phyloP scores from a whole-genome alignment of 2,329 filamentous ascomycete species.

The Podosphaera aphanis region DNA sequence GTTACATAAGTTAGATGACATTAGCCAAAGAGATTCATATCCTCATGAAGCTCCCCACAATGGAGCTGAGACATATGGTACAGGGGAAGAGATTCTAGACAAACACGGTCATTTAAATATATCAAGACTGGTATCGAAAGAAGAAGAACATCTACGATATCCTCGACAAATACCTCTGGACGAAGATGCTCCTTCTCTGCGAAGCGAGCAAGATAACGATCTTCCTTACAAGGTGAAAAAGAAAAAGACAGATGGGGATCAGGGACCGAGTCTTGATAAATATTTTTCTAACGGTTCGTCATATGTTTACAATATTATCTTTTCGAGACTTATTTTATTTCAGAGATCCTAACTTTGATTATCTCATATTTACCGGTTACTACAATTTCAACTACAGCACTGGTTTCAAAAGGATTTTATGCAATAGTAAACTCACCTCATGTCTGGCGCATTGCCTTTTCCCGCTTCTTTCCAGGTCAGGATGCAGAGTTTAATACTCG shows the following conservation, averaged over 20 bases:
- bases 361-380: slow-evolving; percentile 73
- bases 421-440: slow-evolving; percentile 71
- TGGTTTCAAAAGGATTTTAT: slow-evolving; percentile 76
- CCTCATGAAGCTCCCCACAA: background rate
- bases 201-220: background rate
- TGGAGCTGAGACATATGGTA: background rate
- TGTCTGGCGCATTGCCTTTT: slow-evolving; percentile 81
- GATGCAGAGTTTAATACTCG: slow-evolving; percentile 22
- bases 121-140: background rate
- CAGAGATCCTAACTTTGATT: slow-evolving; percentile 81
- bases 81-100: background rate
- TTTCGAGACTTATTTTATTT: slow-evolving; percentile 5
- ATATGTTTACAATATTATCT: background rate
- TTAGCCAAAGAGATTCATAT: background rate
- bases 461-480: slow-evolving; percentile 68
- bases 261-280: slow-evolving; percentile 18
- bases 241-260: slow-evolving; percentile 16
- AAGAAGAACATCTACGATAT: background rate
- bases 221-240: slow-evolving; percentile 17
- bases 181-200: background rate
- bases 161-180: background rate
- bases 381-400: slow-evolving; percentile 57
- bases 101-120: background rate
- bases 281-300: slow-evolving; percentile 66
- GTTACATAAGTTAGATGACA: background rate